phyloP scores from a whole-genome alignment of 2,329 filamentous ascomycete genomes.

The Lecanicillium sp. region DNA sequence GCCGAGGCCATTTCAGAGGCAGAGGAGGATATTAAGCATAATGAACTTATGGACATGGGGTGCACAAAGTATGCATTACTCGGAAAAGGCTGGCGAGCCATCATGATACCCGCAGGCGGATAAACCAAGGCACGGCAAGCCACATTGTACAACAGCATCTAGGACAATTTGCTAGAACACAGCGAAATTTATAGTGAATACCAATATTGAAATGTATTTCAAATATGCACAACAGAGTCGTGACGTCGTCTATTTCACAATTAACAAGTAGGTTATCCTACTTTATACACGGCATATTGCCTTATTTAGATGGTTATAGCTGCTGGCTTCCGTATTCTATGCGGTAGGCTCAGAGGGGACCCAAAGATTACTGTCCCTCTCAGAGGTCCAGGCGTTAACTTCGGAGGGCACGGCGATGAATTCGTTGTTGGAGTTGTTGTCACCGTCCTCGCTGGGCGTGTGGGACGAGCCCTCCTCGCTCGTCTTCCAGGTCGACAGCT shows the following conservation, averaged over 20 bases:
- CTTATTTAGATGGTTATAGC: background rate
- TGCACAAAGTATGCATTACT: too few species aligned
- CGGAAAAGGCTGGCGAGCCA: too few species aligned
- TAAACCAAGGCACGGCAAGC: background rate
- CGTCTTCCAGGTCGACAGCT: constrained; percentile 49
- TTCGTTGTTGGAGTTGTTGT: constrained; percentile 33
- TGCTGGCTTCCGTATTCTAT: background rate
- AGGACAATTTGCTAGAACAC: too few species aligned
- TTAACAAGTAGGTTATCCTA: constrained; percentile 21
- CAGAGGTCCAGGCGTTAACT: constrained; percentile 35
- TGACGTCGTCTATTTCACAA: constrained; percentile 26
- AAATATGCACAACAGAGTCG: constrained; percentile 23
- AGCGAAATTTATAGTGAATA: too few species aligned
- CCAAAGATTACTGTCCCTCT: constrained; percentile 42
- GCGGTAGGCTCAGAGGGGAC: constrained; percentile 20
- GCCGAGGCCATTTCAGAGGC: constrained; percentile 28
- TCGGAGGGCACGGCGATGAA: constrained; percentile 46
- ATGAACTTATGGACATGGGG: background rate
- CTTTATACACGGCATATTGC: constrained; percentile 12
- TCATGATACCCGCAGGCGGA: constrained; percentile 10
- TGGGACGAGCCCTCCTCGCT: constrained; percentile 32
- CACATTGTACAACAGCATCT: background rate
- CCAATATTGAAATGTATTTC: constrained; percentile 1
- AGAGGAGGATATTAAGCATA: constrained; percentile 24
- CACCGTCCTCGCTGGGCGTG: constrained; percentile 31